Evolutionary conservation across 345 rosid genomes (phyloP).

Genomic region (Eucalyptus pumila): DNA sequence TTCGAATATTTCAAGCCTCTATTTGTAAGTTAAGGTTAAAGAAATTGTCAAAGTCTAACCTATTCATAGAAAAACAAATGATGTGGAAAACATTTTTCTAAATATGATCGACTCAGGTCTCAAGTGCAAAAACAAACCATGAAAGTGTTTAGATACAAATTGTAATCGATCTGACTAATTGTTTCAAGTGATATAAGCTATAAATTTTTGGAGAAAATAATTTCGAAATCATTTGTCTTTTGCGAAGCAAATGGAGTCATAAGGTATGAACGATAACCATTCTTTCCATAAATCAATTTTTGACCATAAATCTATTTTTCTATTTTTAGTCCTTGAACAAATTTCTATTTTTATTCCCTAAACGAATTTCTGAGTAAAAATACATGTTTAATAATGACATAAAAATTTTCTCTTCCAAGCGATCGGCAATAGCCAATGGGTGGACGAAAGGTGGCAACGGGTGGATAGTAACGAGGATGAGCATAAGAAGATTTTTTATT

Average conservation of each 20-base stretch:
- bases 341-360: too few relatives aligned
- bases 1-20: fast-evolving
- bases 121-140: too few relatives aligned
- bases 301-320: too few relatives aligned
- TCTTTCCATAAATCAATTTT: too few relatives aligned
- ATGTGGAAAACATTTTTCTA: neutral
- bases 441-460: too few relatives aligned
- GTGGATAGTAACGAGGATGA: too few relatives aligned
- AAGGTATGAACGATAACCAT: fast-evolving
- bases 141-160: neutral
- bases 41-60: fast-evolving
- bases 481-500: too few relatives aligned
- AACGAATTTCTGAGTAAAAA: fast-evolving
- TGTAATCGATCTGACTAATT: fast-evolving
- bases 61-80: neutral
- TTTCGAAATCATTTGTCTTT: neutral
- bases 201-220: too few relatives aligned
- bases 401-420: too few relatives aligned
- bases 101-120: fast-evolving
- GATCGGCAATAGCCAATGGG: too few relatives aligned
- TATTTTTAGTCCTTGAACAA: too few relatives aligned
- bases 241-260: neutral
- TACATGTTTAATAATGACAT: fast-evolving
- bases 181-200: fast-evolving
- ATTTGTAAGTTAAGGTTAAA: neutral